phyloP scores from a whole-genome alignment of 73 alveolate genomes.

The Paramecium octaurelia region DNA sequence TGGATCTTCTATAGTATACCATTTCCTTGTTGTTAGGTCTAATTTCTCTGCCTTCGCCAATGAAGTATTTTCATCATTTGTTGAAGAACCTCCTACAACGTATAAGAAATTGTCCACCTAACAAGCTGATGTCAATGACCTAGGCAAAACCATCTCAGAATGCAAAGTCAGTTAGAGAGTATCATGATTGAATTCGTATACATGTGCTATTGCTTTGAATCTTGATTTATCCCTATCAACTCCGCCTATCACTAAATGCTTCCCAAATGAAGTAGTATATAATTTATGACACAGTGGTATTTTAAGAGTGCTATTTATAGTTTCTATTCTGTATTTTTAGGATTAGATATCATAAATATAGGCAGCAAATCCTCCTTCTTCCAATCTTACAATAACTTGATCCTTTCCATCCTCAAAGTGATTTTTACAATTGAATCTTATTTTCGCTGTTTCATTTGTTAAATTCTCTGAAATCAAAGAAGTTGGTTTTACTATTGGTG shows the following conservation, averaged over 20 bases:
- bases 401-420: slow-evolving; percentile 7
- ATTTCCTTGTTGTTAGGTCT: not conserved
- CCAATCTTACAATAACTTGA: not conserved
- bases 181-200: not conserved
- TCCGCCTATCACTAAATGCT: slow-evolving; percentile 24
- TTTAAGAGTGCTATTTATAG: not conserved
- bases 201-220: not conserved
- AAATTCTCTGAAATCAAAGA: not conserved
- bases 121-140: slow-evolving; percentile 21
- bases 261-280: not conserved
- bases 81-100: slow-evolving; percentile 36
- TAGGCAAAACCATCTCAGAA: slow-evolving; percentile 30
- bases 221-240: not conserved
- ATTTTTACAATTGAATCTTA: not conserved
- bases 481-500: not conserved
- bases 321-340: not conserved
- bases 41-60: slow-evolving; percentile 27
- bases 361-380: not conserved
- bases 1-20: slow-evolving; percentile 27
- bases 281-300: not conserved
- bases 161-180: not conserved
- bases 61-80: slow-evolving; percentile 40
- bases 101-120: not conserved
- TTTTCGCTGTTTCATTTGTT: not conserved
- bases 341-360: not conserved